phyloP scores from a whole-genome alignment of 306 rosid species.

The Cyclanthera cordifolia region DNA sequence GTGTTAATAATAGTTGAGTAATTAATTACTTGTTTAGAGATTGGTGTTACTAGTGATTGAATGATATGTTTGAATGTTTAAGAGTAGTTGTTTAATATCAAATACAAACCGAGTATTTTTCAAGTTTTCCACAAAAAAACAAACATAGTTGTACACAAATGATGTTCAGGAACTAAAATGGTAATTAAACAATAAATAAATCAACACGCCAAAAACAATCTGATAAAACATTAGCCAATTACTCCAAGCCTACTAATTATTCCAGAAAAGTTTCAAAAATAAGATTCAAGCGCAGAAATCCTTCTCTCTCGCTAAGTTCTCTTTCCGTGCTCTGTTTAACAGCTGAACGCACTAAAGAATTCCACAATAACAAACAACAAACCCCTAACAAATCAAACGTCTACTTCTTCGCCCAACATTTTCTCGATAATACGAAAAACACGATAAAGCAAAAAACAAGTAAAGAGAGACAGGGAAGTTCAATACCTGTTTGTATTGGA shows the following conservation, averaged over 20 bases:
- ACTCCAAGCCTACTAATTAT: background rate
- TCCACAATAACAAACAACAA: background rate
- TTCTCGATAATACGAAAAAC: background rate
- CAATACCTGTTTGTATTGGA: conserved; percentile 79
- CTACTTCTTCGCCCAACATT: background rate
- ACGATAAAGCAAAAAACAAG: background rate
- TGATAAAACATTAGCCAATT: background rate
- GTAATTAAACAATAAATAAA: background rate
- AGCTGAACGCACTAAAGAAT: background rate
- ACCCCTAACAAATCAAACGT: background rate
- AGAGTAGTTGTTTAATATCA: too few relatives aligned
- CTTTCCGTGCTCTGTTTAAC: background rate
- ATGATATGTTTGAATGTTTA: too few relatives aligned
- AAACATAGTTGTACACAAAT: too few relatives aligned
- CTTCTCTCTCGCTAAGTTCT: background rate
- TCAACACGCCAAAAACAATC: background rate
- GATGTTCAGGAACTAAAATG: too few relatives aligned
- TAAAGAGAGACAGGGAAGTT: background rate
- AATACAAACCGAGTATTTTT: too few relatives aligned
- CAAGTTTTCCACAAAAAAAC: too few relatives aligned
- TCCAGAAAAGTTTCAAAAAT: background rate
- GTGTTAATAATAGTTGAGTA: too few relatives aligned
- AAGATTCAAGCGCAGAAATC: background rate
- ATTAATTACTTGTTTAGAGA: too few relatives aligned
- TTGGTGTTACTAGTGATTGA: too few relatives aligned